These are phyloP conservation scores for Apostasia shenzhenica DNA, from an alignment of 106 monocot species.

Conservation along the genomic window DNA sequence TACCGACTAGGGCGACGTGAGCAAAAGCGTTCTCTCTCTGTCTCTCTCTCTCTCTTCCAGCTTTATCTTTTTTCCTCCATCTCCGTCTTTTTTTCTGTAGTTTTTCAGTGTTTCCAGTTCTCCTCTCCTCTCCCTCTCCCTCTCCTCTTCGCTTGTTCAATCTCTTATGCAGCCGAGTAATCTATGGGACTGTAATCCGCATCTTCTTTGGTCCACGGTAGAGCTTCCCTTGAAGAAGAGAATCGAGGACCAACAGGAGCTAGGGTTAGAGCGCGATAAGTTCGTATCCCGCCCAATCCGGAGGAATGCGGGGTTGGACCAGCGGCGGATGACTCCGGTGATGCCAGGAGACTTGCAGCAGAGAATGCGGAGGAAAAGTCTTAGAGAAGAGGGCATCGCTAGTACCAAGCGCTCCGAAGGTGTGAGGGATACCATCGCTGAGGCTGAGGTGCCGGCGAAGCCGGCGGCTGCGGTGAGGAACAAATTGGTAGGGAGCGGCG, in stretches of 20 bases:
- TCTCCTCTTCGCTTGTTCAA: neutral
- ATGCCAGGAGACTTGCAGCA: neutral
- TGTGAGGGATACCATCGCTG: neutral
- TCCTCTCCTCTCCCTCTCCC: neutral
- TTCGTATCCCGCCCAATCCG: neutral
- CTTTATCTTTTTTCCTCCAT: neutral
- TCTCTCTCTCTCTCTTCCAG: neutral
- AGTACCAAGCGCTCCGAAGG: neutral
- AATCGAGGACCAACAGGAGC: neutral
- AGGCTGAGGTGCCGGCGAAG: neutral
- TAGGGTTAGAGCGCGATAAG: neutral
- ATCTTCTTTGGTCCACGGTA: neutral
- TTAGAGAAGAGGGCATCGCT: neutral
- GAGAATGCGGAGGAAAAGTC: conserved; percentile 4
- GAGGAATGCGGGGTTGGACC: conserved; percentile 1
- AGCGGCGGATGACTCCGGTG: neutral
- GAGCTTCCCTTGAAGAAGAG: neutral
- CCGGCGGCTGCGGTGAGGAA: neutral
- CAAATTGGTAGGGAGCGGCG: conserved; percentile 5
- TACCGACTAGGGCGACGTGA: neutral
- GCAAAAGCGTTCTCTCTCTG: neutral
- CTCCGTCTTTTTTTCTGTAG: neutral
- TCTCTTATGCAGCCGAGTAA: neutral
- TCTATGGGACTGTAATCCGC: neutral
- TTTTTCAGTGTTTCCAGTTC: neutral